A percentile compares a stretch with the other conserved stretches of the same genome.
These are phyloP conservation scores for Colletotrichum incanum DNA, from an alignment of 2,329 filamentous ascomycete species.

Conservation along the genomic window DNA sequence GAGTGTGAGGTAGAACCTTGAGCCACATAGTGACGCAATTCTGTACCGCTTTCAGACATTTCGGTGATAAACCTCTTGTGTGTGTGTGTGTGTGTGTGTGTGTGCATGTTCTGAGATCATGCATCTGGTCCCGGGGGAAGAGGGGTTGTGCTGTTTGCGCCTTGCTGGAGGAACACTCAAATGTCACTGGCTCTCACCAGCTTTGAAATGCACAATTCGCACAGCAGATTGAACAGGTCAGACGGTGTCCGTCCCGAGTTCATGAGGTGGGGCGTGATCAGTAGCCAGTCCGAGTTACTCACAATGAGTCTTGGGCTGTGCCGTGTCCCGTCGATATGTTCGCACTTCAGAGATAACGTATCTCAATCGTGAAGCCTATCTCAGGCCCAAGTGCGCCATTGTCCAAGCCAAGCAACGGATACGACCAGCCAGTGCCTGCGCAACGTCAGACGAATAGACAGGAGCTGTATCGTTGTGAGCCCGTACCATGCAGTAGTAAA, in stretches of 20 bases:
- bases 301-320: background rate
- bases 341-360: background rate
- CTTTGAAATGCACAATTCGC: slow-evolving; percentile 23
- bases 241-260: slow-evolving; percentile 14
- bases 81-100: background rate
- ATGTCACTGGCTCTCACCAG: slow-evolving; percentile 13
- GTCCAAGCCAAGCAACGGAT: slow-evolving; percentile 22
- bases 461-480: background rate
- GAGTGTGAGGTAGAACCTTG: slow-evolving; percentile 17
- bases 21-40: slow-evolving; percentile 35
- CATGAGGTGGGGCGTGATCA: background rate
- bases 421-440: slow-evolving; percentile 11
- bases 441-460: slow-evolving; percentile 26
- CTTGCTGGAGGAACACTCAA: background rate
- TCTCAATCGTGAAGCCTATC: background rate
- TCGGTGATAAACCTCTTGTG: background rate
- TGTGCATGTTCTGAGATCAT: background rate
- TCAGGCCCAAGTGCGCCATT: slow-evolving; percentile 29
- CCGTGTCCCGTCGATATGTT: background rate
- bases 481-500: slow-evolving; percentile 27
- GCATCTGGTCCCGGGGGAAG: slow-evolving; percentile 7
- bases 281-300: background rate
- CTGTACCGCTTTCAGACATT: slow-evolving; percentile 20
- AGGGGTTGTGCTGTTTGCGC: slow-evolving; percentile 21
- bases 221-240: slow-evolving; percentile 12